These are phyloP conservation scores for Psilocybe tampanensis DNA, from an alignment of 768 basidiomycete genomes.

Conservation along the genomic window DNA sequence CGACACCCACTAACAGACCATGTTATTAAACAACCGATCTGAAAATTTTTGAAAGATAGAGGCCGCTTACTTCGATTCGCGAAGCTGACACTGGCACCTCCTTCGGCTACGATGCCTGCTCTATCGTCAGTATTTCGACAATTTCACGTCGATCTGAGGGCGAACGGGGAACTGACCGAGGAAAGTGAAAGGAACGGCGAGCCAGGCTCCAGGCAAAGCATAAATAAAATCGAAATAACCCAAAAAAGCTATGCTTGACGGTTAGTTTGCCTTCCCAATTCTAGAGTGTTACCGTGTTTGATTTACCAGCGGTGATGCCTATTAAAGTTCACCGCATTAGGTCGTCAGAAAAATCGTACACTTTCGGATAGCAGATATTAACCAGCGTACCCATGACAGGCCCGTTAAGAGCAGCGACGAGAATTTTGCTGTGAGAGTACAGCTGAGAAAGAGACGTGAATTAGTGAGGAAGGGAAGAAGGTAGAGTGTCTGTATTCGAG, in stretches of 20 bases:
- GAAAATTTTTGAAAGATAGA: too few relatives aligned
- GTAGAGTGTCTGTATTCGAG: not conserved
- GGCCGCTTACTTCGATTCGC: slow-evolving; percentile 57
- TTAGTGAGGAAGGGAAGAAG: too few relatives aligned
- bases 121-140: not conserved
- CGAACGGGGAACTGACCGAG: slow-evolving; percentile 40
- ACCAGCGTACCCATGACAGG: slow-evolving; percentile 65
- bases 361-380: not conserved
- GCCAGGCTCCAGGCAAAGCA: slow-evolving; percentile 58
- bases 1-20: slow-evolving; percentile 56
- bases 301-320: slow-evolving; percentile 69
- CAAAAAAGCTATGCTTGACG: slow-evolving; percentile 51
- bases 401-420: slow-evolving; percentile 73
- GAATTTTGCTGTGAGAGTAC: slow-evolving; percentile 68
- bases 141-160: not conserved
- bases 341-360: not conserved
- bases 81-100: slow-evolving; percentile 70
- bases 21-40: not conserved
- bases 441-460: slow-evolving; percentile 41
- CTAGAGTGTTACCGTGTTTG: not conserved
- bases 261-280: too few relatives aligned
- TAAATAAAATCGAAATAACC: slow-evolving; percentile 80
- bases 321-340: slow-evolving; percentile 10
- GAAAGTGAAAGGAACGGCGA: slow-evolving; percentile 70
- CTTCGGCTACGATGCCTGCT: slow-evolving; percentile 68